These are phyloP conservation scores for Paraurostyla sp. DNA, from an alignment of 73 alveolate genomes.

Conservation along the genomic window DNA sequence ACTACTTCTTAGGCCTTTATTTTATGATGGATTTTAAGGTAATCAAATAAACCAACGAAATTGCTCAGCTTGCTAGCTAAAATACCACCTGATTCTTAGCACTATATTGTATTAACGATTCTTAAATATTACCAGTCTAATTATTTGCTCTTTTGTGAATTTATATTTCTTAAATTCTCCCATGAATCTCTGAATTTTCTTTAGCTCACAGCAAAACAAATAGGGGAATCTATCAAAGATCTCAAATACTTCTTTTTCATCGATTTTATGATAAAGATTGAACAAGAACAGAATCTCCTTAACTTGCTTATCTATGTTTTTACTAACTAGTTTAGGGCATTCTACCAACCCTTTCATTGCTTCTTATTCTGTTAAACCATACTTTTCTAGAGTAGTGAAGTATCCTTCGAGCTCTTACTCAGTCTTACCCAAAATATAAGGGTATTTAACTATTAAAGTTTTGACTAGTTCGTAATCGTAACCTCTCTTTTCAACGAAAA, in stretches of 20 bases:
- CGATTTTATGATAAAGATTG: conserved; percentile 21
- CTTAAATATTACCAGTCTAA: background rate
- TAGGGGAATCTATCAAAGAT: conserved; percentile 43
- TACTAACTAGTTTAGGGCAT: conserved; percentile 33
- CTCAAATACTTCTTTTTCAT: background rate
- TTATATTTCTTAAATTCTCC: conserved; percentile 34
- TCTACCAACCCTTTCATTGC: conserved; percentile 29
- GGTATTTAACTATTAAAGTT: conserved; percentile 37
- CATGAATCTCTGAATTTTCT: conserved; percentile 39
- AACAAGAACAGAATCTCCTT: conserved; percentile 38
- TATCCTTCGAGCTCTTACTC: background rate
- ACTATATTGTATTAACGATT: background rate
- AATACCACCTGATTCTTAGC: conserved; percentile 27
- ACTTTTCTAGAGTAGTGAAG: background rate
- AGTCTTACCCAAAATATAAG: conserved; percentile 17
- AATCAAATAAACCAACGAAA: conserved; percentile 9
- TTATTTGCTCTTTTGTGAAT: conserved; percentile 17
- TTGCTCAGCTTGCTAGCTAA: conserved; percentile 20
- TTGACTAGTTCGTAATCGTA: conserved; percentile 1
- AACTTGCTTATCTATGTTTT: background rate
- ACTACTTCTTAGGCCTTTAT: conserved; percentile 40
- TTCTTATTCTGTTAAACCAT: background rate
- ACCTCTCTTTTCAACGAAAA: conserved; percentile 17
- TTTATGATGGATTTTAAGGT: background rate
- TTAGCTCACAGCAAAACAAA: conserved; percentile 43